These are phyloP conservation scores for Nemania abortiva DNA, from an alignment of 2,329 filamentous ascomycete species.

Conservation along the genomic window DNA sequence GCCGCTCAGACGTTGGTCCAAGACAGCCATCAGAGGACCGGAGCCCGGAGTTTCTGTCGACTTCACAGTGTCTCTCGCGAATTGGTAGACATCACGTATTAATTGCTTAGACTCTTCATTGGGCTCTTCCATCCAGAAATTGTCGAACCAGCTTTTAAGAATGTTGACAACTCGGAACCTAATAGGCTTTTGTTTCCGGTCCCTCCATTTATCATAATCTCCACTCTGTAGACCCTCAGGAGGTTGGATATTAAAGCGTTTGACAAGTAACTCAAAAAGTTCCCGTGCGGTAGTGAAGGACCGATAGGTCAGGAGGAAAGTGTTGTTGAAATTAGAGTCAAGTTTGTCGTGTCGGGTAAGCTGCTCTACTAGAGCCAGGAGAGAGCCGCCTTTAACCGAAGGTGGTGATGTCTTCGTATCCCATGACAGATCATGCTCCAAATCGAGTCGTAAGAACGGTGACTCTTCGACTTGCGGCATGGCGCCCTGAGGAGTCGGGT, in stretches of 20 bases:
- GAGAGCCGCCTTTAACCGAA: conserved; percentile 86
- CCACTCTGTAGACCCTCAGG: conserved; percentile 80
- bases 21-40: conserved; percentile 82
- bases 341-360: conserved; percentile 95
- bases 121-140: conserved; percentile 97
- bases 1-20: conserved; percentile 89
- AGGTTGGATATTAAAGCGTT: conserved; percentile 92
- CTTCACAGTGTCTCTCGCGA: conserved; percentile 91
- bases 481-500: conserved; percentile 63
- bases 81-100: conserved; percentile 88
- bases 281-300: conserved; percentile 94
- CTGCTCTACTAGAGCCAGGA: conserved; percentile 91
- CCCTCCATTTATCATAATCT: conserved; percentile 89
- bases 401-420: conserved; percentile 83
- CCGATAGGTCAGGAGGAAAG: conserved; percentile 94
- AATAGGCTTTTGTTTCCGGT: conserved; percentile 95
- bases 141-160: conserved; percentile 97
- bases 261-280: conserved; percentile 91
- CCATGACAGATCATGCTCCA: conserved; percentile 90
- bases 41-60: conserved; percentile 94
- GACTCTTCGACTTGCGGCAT: conserved; percentile 77
- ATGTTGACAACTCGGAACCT: conserved; percentile 97
- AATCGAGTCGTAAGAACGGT: conserved; percentile 85
- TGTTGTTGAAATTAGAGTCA: conserved; percentile 96
- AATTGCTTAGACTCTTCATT: conserved; percentile 86